Evolutionary conservation across 192 early-diverging fungal species (phyloP).

Genomic region (Umbelopsis isabellina): DNA sequence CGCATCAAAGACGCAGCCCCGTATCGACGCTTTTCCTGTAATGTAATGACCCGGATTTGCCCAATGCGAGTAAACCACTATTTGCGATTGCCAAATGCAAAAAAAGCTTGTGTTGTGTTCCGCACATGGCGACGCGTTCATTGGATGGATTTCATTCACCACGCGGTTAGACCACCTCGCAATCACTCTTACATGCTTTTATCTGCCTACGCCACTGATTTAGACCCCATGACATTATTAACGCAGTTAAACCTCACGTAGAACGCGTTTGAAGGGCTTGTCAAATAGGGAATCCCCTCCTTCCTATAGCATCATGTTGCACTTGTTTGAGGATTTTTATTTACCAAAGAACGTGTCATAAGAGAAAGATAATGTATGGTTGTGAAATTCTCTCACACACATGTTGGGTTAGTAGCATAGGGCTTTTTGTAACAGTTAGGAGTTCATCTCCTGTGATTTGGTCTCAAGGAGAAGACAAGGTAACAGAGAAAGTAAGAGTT

Average conservation of each 20-base stretch:
- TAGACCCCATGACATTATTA: conserved; percentile 1
- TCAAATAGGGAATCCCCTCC: not conserved
- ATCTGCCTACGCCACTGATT: conserved; percentile 7
- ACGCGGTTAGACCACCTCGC: conserved; percentile 23
- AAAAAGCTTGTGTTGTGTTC: conserved; percentile 14
- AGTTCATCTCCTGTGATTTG: not conserved
- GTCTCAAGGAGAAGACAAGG: not conserved
- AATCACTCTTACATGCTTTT: not conserved
- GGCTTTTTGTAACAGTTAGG: too few species aligned
- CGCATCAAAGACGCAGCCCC: not conserved
- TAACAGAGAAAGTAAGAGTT: not conserved
- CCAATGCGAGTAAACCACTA: conserved; percentile 12
- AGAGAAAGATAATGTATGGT: too few species aligned
- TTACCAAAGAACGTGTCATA: too few species aligned
- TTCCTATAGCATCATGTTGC: too few species aligned
- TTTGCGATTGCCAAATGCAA: not conserved
- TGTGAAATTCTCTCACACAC: too few species aligned
- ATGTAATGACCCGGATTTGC: not conserved
- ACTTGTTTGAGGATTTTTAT: too few species aligned
- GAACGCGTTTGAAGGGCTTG: not conserved
- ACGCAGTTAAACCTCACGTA: not conserved
- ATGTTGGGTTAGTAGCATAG: too few species aligned
- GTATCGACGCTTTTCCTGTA: conserved; percentile 10
- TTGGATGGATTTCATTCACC: conserved; percentile 18
- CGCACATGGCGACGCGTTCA: conserved; percentile 19